Conservation (phyloP, 2,329 filamentous ascomycete species). For the Trichoderma atroviride region DNA sequence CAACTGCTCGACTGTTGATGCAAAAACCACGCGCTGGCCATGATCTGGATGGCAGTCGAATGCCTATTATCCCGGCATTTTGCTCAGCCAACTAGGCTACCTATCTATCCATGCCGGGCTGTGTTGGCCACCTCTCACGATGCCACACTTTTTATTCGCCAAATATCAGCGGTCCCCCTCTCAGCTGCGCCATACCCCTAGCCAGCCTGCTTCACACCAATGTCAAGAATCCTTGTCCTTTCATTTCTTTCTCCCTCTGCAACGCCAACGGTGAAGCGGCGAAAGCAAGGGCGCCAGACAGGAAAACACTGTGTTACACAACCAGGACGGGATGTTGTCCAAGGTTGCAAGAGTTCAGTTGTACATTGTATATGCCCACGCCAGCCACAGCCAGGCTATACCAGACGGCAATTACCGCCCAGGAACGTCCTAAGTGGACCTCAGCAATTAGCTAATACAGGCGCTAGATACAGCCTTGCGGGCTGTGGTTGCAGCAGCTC, state of each 20-base stretch:
- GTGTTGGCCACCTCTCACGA: background rate
- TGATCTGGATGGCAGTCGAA: background rate
- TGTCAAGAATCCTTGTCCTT: background rate
- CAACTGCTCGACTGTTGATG: background rate
- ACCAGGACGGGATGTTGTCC: background rate
- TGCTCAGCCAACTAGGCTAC: background rate
- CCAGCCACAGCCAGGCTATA: background rate
- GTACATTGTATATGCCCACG: background rate
- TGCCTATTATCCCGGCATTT: background rate
- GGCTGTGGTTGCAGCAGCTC: constrained; percentile 8
- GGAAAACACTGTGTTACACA: background rate
- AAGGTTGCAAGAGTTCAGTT: constrained; percentile 2
- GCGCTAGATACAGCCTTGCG: constrained; percentile 1
- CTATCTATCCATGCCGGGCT: background rate
- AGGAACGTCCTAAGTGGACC: constrained; percentile 3
- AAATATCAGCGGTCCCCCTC: background rate
- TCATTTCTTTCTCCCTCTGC: background rate
- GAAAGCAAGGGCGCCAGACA: background rate
- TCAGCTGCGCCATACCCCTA: background rate
- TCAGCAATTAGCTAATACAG: constrained; percentile 3
- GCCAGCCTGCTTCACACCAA: background rate
- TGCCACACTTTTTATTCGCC: background rate
- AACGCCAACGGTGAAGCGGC: background rate
- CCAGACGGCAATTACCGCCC: constrained; percentile 13
- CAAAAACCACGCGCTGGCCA: background rate